Evolutionary conservation across 176 grass and related monocot species (phyloP), one percentile per base, ranked within the genome.

Genomic region (Musa troglodytarum): DNA sequence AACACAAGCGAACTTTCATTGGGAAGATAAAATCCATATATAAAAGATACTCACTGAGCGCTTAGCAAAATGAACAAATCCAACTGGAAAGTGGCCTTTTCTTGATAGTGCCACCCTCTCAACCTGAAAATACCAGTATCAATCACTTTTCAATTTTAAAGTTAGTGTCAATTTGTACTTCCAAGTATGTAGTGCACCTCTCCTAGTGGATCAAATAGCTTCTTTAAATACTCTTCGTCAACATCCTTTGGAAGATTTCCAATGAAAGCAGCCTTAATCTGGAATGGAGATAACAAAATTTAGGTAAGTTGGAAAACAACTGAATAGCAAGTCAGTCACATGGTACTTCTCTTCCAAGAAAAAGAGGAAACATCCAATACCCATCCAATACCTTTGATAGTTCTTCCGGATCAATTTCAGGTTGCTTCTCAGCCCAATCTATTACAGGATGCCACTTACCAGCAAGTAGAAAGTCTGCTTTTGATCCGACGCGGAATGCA

Each of bases 341-440:
- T 43, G 76, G 76, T 16, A 78, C 78, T 59, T 76, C 56, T 79
- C 19, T 78, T 76, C 63, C 16, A 69, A 59, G 26, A 68, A 79
- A 65, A 69, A 57, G 56, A 83, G 61, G 49, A 64, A 17, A 59
- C 56, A 78, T 82, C 10, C 67, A 81, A 52, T 81, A 96, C 92
- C 92, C 56, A 80, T 82, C 10, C 71, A 78, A 52, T 81, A 96
- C 92, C 92, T 96, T 89, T 69, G 82, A 83, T 82, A 87, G 82
- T 76, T 91, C 86, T 68, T 82, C 79, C 53, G 77, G 74, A 78
- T 91, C 88, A 54, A 83, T 52, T 81, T 85, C 71, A 79, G 92
- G 81, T n/a, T 85, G 86, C 63, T 81, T 87, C 63, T 91, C 86
- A 88, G 84, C 86, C 92, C 92, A 96, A 69, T 91, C 89, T 83